Percentiles rank a stretch among this genome's conserved stretches.
Evolutionary conservation across 345 rosid genomes (phyloP).

Genomic region (Citrus inodora): DNA sequence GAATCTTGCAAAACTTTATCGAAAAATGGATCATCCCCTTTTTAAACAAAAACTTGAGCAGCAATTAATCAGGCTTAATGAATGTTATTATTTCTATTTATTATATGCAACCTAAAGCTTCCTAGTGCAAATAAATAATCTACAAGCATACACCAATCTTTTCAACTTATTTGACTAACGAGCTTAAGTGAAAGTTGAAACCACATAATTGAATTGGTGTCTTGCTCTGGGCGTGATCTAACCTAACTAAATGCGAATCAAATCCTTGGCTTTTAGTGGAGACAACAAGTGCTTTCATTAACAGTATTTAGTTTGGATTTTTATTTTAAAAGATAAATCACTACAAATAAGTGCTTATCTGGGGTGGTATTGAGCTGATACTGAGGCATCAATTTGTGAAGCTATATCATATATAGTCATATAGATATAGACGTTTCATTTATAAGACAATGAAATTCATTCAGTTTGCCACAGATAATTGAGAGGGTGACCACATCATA

Average conservation of each 20-base stretch:
- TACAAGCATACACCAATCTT: not conserved
- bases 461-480: not conserved
- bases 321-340: not conserved
- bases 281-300: not conserved
- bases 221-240: constrained; percentile 19
- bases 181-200: not conserved
- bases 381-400: not conserved
- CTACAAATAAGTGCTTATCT: not conserved
- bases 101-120: no score
- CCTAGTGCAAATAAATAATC: not conserved
- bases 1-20: not conserved
- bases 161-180: not conserved
- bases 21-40: not conserved
- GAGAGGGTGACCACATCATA: not conserved
- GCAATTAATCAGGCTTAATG: constrained; percentile 7
- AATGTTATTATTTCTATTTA: not conserved
- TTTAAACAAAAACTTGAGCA: not conserved
- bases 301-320: not conserved
- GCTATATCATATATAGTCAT: no score
- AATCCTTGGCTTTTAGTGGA: not conserved
- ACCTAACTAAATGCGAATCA: constrained; percentile 10
- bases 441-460: no score
- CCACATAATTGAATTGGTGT: not conserved
- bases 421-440: not conserved
- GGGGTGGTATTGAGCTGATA: not conserved